Base-by-base conservation (phyloP, 805 yeast genomes). In the Candida vaughaniae region DNA sequence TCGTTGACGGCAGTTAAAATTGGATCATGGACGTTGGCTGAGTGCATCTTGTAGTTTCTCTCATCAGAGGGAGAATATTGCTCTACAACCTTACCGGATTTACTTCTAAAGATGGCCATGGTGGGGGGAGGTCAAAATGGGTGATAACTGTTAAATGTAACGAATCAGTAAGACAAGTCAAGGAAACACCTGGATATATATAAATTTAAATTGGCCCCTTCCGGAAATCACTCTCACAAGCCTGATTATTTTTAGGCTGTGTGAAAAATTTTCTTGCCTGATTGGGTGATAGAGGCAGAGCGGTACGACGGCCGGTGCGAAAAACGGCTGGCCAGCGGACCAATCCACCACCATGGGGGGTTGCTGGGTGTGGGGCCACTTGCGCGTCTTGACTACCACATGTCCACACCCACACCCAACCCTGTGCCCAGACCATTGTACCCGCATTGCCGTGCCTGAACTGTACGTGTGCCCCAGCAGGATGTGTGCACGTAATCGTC, bases 1-100 rank as follows among this genome's bases (percentile, higher is more conserved):
- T 91, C 98, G 55, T 85, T 89, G 31, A 93, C 95, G 3, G 99
- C 99, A 25, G 83, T 75, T 45, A 93, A 67, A 42, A 93, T 82
- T n/a, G 96, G 97, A 64, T 89, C 97, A 31, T 56, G 61, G 22
- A 83, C 79, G 38, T 83, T 77, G 27, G 79, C 80, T 1, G 88
- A 73, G 50, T 85, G 76, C 51, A 77, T 69, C 53, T 83, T 82
- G 51, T 77, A 73, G 22, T 42, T 46, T 22, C 28, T 32, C 5
- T 34, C 38, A 14, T 20, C 16, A 15, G 35, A 36, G n/a, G 37
- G 18, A 5, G 20, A 17, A 25, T 25, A 28, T 22, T 36, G 38
- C 22, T 45, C 48, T 4, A 36, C 45, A 14, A 26, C 38, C 29
- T 31, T 42, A 17, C 47, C 47, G 22, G 61, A 53, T 33, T 57